Evolutionary conservation across 1,139 yeast species (phyloP), one percentile per base, ranked within the genome.

Genomic region (Debaryomyces robertsiae): DNA sequence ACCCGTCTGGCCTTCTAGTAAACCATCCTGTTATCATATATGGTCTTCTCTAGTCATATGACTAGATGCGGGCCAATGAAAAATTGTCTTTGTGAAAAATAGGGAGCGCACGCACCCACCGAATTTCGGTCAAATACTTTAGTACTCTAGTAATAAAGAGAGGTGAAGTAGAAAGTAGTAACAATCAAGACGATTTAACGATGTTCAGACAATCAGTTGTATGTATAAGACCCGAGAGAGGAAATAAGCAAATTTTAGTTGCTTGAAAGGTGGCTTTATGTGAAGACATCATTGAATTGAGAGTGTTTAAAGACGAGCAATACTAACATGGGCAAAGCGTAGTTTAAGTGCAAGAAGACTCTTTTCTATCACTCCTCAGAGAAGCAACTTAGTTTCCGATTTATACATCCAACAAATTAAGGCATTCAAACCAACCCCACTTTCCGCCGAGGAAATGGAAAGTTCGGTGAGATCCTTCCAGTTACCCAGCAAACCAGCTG

Each of bases 351-450:
- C 75, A 47, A 69, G 62, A 65, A 69, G 77, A 68, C 60, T 62
- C 46, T 65, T 73, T 57, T 69, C 77, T 46, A 59, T 65, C 50
- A 67, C 75, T 45, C 69, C 76, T 52, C 65, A 68, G 58, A 69
- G 73, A 64, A 57, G 60, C 57, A 82, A 89, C 74, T 77, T 86
- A 63, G 71, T 91, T 60, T 81, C 89, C 65, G 96, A 91, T 53
- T 79, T 91, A 55, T 93, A 91, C 75, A 73, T 91, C 61, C 84
- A 79, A 68, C 95, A 89, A 69, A 76, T 93, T 70, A 87, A 84
- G 75, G 81, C 82, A 46, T 89, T 85, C 81, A 88, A 90, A 77
- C 91, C 96, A 62, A 78, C 84, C 49, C 82, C 91, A 48, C 62
- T 83, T 48, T 69, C 88, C 42, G 80, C 86, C 47, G 71, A 79